phyloP scores from a whole-genome alignment of 306 rosid genomes.

The Vigna trinervia region DNA sequence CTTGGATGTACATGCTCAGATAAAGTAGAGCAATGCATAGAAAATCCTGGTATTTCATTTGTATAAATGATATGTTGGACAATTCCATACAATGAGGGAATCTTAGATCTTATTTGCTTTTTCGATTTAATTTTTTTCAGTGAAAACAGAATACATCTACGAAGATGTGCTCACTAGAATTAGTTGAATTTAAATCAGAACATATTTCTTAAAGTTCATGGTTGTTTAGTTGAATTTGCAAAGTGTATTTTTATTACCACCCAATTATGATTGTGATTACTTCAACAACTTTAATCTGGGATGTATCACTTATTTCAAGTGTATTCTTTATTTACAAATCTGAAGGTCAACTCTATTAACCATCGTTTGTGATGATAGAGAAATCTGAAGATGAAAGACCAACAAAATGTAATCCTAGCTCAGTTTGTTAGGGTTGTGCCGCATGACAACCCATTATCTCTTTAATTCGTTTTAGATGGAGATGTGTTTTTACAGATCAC shows the following conservation, averaged over 20 bases:
- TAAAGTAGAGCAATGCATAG: neutral
- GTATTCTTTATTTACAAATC: neutral
- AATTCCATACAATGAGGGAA: neutral
- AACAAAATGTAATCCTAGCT: neutral
- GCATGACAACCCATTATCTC: neutral
- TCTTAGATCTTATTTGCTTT: neutral
- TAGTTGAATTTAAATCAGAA: neutral
- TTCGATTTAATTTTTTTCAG: neutral
- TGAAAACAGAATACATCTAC: neutral
- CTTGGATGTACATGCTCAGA: slow-evolving; percentile 3
- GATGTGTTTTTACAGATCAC: neutral
- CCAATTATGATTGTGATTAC: neutral
- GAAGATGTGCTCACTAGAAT: neutral
- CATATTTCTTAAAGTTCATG: neutral
- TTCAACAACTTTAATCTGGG: neutral
- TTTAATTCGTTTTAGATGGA: neutral
- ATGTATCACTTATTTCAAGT: neutral
- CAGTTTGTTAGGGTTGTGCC: neutral
- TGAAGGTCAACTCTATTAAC: neutral
- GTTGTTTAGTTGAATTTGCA: too few relatives aligned
- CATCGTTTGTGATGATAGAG: neutral
- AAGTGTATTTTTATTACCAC: slow-evolving; percentile 4
- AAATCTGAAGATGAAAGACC: neutral
- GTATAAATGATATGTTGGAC: neutral
- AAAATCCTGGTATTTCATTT: neutral